Percentiles rank a stretch among this genome's conserved stretches.
These are phyloP conservation scores for Mortierella sp. DNA, from an alignment of 371 early-diverging fungal genomes.

Conservation along the genomic window DNA sequence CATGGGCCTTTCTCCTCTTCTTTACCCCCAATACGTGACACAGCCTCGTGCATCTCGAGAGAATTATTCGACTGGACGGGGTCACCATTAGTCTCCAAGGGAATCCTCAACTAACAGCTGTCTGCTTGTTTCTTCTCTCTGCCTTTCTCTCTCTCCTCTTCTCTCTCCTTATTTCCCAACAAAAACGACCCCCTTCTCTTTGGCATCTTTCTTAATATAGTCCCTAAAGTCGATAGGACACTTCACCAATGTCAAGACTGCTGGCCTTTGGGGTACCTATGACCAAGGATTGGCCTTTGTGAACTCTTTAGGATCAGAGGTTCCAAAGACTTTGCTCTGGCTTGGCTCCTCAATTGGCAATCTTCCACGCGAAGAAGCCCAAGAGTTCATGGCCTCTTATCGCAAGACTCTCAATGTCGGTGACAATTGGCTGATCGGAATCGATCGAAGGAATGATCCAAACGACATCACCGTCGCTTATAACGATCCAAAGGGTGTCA, in stretches of 20 bases:
- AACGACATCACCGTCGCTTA: conserved; percentile 81
- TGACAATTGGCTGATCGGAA: conserved; percentile 84
- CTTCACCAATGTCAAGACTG: conserved; percentile 71
- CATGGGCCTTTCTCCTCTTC: no score
- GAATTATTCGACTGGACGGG: background rate
- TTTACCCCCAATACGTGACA: no score
- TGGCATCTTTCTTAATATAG: conserved; percentile 9
- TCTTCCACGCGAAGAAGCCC: conserved; percentile 66
- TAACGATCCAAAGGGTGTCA: conserved; percentile 82
- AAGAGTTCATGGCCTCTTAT: conserved; percentile 62
- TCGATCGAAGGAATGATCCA: conserved; percentile 82
- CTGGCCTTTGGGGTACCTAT: conserved; percentile 91
- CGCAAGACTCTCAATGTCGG: conserved; percentile 72
- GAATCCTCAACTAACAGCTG: background rate
- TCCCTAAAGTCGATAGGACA: conserved; percentile 58
- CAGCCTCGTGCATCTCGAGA: background rate
- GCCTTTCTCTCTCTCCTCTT: background rate
- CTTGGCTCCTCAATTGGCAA: conserved; percentile 93
- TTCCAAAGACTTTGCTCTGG: conserved; percentile 83
- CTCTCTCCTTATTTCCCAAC: background rate
- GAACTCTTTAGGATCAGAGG: conserved; percentile 58
- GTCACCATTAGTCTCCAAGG: no score
- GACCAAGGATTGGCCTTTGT: conserved; percentile 80
- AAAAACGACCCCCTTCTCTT: background rate
- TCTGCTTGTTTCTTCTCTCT: background rate